A percentile compares a stretch with the other conserved stretches of the same genome.
Conservation (phyloP, 2,329 filamentous ascomycete genomes). For the Camptophora hylomeconis region DNA sequence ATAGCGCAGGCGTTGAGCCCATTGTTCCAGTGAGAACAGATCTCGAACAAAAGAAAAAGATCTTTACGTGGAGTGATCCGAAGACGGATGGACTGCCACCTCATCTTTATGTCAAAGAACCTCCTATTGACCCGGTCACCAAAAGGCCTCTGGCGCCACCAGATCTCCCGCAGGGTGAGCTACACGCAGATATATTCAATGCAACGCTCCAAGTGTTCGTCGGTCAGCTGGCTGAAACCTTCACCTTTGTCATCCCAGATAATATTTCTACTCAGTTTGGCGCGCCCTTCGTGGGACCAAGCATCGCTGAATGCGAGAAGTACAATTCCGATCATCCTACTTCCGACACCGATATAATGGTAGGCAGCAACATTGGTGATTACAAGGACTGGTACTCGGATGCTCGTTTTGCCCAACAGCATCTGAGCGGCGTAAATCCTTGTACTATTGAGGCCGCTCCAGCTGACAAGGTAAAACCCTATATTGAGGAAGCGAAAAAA, state of each 20-base stretch:
- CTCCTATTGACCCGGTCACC: constrained; percentile 7
- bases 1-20: constrained; percentile 5
- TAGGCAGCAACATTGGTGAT: constrained; percentile 19
- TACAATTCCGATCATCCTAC: constrained; percentile 27
- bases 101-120: constrained; percentile 9
- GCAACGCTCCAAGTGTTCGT: constrained; percentile 5
- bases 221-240: constrained; percentile 7
- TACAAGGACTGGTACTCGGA: constrained; percentile 31
- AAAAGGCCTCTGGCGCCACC: too few relatives aligned
- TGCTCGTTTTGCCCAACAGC: constrained; percentile 32
- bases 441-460: constrained; percentile 33
- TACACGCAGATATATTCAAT: too few relatives aligned
- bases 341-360: constrained; percentile 24
- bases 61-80: constrained; percentile 7
- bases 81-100: constrained; percentile 10
- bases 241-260: constrained; percentile 6
- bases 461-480: constrained; percentile 22
- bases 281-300: constrained; percentile 7
- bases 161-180: too few relatives aligned
- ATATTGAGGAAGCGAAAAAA: constrained; percentile 25
- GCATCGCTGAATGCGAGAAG: constrained; percentile 9
- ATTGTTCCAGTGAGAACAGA: constrained; percentile 2
- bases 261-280: constrained; percentile 5
- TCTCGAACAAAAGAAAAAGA: constrained; percentile 5
- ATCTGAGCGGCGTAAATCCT: constrained; percentile 33